Evolutionary conservation across 1,284 basidiomycete species (phyloP), one percentile per base, ranked within the genome.

Genomic region (Trichosporon coremiiforme): DNA sequence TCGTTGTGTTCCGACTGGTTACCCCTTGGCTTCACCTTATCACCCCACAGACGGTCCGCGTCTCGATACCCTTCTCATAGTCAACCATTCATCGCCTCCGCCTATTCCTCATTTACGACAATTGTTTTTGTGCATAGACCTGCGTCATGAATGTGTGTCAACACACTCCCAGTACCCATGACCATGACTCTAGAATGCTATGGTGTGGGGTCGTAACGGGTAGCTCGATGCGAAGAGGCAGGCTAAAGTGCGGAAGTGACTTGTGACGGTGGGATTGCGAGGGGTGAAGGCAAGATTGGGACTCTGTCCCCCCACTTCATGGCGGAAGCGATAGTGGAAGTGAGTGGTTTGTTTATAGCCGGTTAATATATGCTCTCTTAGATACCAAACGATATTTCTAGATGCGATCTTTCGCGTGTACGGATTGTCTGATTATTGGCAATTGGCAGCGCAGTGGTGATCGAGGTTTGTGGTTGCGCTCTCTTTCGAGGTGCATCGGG

Each of bases 1-100:
- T 68, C 67, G 67, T 65, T 68, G 67, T 68, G 53, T 36, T 41
- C 47, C 63, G 63, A 65, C 50, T 29, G 36, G 60, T 50, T 50
- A 68, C 47, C 36, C 29, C 62, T 57, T 20, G 45, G 29, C 65
- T 66, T 41, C 22, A 17, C 25, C 47, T 13, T 25, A 17, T 64
- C 22, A 36, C 8, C 22, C 64, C n/a, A 45, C 31, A 65, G 50
- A 31, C 12, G 57, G 29, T 35, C 29, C 17, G 29, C 57, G 57
- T 35, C 57, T 60, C 17, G 29, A 33, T 62, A 15, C 38, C 13
- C 57, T 60, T 60, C 57, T 35, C 57, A 33, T 60, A 60, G 57
- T n/a, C 29, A 60, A 53, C 47, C 47, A 53, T 53, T 22, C 64
- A 25, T 20, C 29, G 22, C 45, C 15, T 25, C 67, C 63, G n/a